Conservation (phyloP, 352 stramenopile genomes). For the Phytophthora palmivora region DNA sequence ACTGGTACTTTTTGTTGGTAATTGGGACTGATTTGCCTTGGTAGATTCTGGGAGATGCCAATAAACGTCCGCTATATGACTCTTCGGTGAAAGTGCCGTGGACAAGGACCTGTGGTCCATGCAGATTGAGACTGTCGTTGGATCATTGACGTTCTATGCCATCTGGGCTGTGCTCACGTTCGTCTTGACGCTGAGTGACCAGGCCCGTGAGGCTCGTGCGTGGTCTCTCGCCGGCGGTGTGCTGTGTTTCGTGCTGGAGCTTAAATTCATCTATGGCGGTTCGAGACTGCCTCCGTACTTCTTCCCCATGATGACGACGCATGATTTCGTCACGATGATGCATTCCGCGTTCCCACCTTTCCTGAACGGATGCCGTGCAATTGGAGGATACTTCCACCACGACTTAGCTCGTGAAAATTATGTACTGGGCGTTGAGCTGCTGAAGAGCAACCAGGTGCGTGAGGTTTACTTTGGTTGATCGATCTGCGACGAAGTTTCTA, state of each 20-base stretch:
- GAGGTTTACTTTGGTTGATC: background rate
- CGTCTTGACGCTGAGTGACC: constrained; percentile 94
- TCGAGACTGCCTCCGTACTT: constrained; percentile 59
- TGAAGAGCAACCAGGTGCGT: constrained; percentile 82
- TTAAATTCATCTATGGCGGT: constrained; percentile 89
- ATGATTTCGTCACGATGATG: constrained; percentile 93
- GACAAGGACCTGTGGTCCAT: constrained; percentile 91
- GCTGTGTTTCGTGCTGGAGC: constrained; percentile 94
- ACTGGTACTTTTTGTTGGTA: background rate
- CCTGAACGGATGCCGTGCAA: constrained; percentile 96
- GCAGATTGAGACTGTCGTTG: constrained; percentile 91
- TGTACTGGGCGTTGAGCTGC: constrained; percentile 69
- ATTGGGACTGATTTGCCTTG: constrained; percentile 10
- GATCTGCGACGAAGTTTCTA: background rate
- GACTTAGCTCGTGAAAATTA: constrained; percentile 80
- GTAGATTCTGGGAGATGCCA: constrained; percentile 84
- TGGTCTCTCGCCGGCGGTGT: constrained; percentile 95
- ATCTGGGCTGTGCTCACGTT: constrained; percentile 96
- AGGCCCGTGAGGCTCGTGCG: constrained; percentile 85
- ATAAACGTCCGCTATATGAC: constrained; percentile 96
- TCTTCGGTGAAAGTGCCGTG: constrained; percentile 92
- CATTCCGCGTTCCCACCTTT: constrained; percentile 95
- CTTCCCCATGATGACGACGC: constrained; percentile 88
- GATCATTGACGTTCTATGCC: constrained; percentile 95
- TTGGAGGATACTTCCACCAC: constrained; percentile 92